Evolutionary conservation across 2,329 filamentous ascomycete species (phyloP).

Genomic region (Trichophyton simii): DNA sequence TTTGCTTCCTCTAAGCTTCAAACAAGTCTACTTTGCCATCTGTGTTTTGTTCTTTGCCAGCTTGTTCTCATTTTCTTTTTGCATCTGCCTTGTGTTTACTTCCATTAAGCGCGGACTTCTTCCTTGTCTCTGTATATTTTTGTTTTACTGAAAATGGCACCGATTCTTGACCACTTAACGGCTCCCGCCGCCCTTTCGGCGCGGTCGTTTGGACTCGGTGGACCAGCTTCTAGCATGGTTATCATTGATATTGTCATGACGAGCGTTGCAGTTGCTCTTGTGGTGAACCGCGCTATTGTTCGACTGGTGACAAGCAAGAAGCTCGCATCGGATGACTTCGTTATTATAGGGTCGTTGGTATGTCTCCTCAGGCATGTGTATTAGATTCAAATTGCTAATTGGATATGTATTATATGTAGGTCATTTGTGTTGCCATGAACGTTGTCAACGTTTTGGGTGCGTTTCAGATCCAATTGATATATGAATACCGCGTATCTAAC

Average conservation of each 20-base stretch:
- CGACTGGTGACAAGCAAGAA: constrained; percentile 15
- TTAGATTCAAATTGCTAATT: neutral
- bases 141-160: constrained; percentile 3
- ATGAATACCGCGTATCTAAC: neutral
- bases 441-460: constrained; percentile 17
- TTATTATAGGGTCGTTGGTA: constrained; percentile 20
- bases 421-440: constrained; percentile 18
- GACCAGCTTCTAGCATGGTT: constrained; percentile 15
- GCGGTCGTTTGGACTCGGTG: constrained; percentile 12
- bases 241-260: constrained; percentile 18
- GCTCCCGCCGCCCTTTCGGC: neutral
- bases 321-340: constrained; percentile 20
- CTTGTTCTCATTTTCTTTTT: neutral
- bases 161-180: constrained; percentile 2
- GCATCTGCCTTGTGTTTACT: neutral
- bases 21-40: neutral
- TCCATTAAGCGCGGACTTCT: neutral
- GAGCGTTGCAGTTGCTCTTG: constrained; percentile 16
- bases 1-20: neutral
- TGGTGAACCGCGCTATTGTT: constrained; percentile 18
- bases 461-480: neutral
- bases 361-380: neutral
- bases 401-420: constrained; percentile 9
- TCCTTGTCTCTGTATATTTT: neutral
- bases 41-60: neutral